A percentile compares a stretch with the other conserved stretches of the same genome.
Conservation (phyloP, 2,329 filamentous ascomycete genomes). For the Aspergillus pseudoterreus region DNA sequence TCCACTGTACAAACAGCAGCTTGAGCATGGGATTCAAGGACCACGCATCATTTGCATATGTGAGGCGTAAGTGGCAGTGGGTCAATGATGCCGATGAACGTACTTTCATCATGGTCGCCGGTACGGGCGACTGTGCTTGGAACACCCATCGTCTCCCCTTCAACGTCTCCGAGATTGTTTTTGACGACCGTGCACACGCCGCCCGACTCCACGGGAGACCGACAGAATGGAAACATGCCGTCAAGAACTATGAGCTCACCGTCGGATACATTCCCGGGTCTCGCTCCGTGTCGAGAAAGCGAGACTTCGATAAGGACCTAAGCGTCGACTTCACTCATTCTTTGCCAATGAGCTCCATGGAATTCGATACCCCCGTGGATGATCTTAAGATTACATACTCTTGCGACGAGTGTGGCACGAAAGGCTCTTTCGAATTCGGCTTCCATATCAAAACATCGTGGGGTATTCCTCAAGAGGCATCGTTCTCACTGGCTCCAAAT, state of each 20-base stretch:
- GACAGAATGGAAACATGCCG: slow-evolving; percentile 16
- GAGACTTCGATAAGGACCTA: slow-evolving; percentile 10
- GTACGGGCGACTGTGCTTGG: slow-evolving; percentile 20
- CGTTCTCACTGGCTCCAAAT: slow-evolving; percentile 12
- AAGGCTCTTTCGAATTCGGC: slow-evolving; percentile 18
- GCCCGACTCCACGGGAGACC: slow-evolving; percentile 13
- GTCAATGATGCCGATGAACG: slow-evolving; percentile 15
- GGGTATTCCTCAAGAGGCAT: slow-evolving; percentile 10
- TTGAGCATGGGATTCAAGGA: slow-evolving; percentile 14
- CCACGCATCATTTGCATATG: slow-evolving; percentile 10
- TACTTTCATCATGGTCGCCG: slow-evolving; percentile 19
- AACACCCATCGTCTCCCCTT: slow-evolving; percentile 18
- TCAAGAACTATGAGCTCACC: slow-evolving; percentile 18
- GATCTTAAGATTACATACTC: slow-evolving; percentile 8
- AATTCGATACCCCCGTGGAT: slow-evolving; percentile 8
- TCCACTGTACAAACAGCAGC: slow-evolving; percentile 15
- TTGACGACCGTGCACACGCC: slow-evolving; percentile 11
- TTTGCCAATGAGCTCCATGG: slow-evolving; percentile 13
- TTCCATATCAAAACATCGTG: slow-evolving; percentile 15
- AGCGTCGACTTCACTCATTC: slow-evolving; percentile 15
- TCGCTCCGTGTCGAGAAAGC: neutral
- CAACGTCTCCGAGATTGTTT: slow-evolving; percentile 14
- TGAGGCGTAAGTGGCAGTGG: slow-evolving; percentile 18
- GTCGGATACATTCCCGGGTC: slow-evolving; percentile 4
- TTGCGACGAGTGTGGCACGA: slow-evolving; percentile 16